Percentiles rank a stretch among this genome's conserved stretches.
phyloP scores from a whole-genome alignment of 1,284 basidiomycete genomes.

The Trichosporon sp. region DNA sequence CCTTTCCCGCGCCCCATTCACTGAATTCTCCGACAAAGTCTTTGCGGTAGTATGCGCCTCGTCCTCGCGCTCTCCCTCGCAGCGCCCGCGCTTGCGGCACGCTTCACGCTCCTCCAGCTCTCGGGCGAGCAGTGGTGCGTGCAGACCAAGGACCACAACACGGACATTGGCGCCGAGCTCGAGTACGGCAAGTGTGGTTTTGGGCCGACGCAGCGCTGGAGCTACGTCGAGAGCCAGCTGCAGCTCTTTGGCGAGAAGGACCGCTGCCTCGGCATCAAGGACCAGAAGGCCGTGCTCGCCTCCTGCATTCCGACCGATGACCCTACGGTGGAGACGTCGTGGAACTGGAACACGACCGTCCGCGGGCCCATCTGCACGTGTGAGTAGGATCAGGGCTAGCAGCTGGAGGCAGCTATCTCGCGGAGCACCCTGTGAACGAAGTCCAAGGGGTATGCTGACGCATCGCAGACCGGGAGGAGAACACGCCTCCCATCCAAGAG shows the following conservation, averaged over 20 bases:
- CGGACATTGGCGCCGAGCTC: not conserved
- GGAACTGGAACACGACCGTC: not conserved
- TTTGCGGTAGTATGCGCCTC: not conserved
- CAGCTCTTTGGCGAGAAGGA: not conserved
- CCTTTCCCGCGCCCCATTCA: not conserved
- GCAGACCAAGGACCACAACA: not conserved
- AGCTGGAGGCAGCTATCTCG: not conserved
- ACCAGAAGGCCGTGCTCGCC: not conserved
- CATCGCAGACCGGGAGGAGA: not conserved
- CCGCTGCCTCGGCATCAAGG: not conserved
- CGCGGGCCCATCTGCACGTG: not conserved
- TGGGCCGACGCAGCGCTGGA: not conserved
- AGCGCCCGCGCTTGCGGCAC: not conserved
- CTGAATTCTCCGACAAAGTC: not conserved
- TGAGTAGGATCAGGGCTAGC: not conserved
- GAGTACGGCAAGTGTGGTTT: not conserved
- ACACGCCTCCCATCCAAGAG: not conserved
- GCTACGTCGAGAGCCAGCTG: not conserved
- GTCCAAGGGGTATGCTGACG: not conserved
- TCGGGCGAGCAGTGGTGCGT: not conserved
- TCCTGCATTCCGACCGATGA: not conserved
- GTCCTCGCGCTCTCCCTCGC: conserved; percentile 6
- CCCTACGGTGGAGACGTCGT: not conserved
- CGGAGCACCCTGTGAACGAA: too few species aligned
- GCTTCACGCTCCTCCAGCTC: not conserved